Evolutionary conservation across 176 grass and related monocot genomes (phyloP), one percentile per base, ranked within the genome.

Genomic region (Chloris gayana): DNA sequence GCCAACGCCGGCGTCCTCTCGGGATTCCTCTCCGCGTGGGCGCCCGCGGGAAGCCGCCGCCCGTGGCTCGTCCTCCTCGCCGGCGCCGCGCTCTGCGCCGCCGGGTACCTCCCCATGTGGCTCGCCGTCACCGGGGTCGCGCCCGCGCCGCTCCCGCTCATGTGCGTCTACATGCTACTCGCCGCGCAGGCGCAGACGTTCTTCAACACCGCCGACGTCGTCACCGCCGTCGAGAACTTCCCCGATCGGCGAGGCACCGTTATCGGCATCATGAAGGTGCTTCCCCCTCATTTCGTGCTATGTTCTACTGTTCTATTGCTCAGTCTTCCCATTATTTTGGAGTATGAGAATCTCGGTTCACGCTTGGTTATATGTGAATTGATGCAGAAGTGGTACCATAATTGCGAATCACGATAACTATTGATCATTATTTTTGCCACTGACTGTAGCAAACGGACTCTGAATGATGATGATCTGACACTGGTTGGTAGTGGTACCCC

Each of bases 211-310:
- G 89, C 91, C 0, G 80, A 97, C 3, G 91, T 94, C n/a, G 91
- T 97, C 58, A 88, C 89, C 8, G 87, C 91, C 14, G 94, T 97
- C 19, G 87, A 94, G 83, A 97, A 97, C 77, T 97, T 97, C 30
- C 91, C 91, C 2, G 80, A 90, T 38, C 87, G 89, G 24, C 77
- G 94, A 2, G 94, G 94, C 77, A 94, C 94, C 34, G 87, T 94
- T 72, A 97, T 97, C 80, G 94, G 94, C 69, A 94, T 94, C 89
- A 94, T 97, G 94, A 97, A 97, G 92, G 94, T 92, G 47, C 2
- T 65, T 30, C 26, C 56, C 18, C 51, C 22, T 22, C 51, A 67
- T 15, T 76, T 68, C 56, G n/a, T 27, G 10, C 67, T 51, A n/a
- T 58, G 21, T 42, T n/a, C 18, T 19, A 15, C 17, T 27, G 0